phyloP scores from a whole-genome alignment of 305 asterid species.

The Solanum aculeatissimum region DNA sequence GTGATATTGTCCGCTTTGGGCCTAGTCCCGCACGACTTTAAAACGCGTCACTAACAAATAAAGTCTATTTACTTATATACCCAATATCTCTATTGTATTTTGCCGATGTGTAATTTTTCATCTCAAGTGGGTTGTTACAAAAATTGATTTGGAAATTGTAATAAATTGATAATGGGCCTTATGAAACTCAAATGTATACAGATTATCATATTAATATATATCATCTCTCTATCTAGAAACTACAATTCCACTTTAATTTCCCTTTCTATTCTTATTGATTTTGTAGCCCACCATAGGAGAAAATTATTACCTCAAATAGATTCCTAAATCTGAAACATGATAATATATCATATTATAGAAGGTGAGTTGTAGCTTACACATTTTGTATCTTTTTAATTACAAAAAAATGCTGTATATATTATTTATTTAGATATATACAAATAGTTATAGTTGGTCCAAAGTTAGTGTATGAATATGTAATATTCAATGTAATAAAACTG shows the following conservation, averaged over 20 bases:
- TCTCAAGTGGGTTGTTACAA: too few relatives aligned
- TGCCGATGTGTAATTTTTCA: too few relatives aligned
- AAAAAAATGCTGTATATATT: not conserved
- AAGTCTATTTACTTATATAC: too few relatives aligned
- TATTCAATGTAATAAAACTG: not conserved
- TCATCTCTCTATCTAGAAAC: not conserved
- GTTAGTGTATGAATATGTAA: constrained; percentile 5
- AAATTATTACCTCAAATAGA: not conserved
- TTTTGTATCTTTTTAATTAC: not conserved
- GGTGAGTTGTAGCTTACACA: not conserved
- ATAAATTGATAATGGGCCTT: not conserved
- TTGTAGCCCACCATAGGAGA: not conserved
- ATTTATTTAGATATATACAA: not conserved
- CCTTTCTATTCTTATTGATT: not conserved
- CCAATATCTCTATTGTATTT: too few relatives aligned
- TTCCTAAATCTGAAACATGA: not conserved
- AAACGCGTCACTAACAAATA: too few relatives aligned
- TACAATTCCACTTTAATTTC: not conserved
- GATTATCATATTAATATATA: not conserved
- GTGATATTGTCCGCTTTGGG: too few relatives aligned
- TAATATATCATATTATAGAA: not conserved
- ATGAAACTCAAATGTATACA: not conserved
- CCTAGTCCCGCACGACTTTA: too few relatives aligned
- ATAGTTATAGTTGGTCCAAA: not conserved
- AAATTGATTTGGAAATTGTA: not conserved